Evolutionary conservation across 2,329 filamentous ascomycete genomes (phyloP), one percentile per base, ranked within the genome.

Genomic region (Metarhizium humberi): DNA sequence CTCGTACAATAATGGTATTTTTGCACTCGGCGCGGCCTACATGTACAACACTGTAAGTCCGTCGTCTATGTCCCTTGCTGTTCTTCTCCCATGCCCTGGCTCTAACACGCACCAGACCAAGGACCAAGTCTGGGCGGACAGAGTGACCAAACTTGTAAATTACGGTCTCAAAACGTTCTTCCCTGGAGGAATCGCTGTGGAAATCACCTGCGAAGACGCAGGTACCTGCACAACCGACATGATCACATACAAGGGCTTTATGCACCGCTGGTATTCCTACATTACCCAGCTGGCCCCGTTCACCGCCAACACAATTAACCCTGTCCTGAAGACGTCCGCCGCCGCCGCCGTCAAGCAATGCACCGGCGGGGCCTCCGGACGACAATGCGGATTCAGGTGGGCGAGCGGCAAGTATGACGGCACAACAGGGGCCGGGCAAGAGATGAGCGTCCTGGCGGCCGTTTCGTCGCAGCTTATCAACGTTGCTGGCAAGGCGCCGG

Each of bases 211-310:
- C 68, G 83, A 87, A 60, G 61, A 63, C 43, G 70, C 72, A 5
- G 63, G 62, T 36, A 78, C 72, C 4, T 88, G 85, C 70, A 81
- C 81, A 59, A 77, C 76, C 48, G 86, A 88, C 60, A 82, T 86
- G 69, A 71, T 78, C 56, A 78, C 79, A 4, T 86, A 84, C 74
- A 85, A 86, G 63, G 82, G 80, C 13, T 78, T 82, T 50, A 68
- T 86, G 25, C 73, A 78, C 40, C 75, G 78, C 25, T 83, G 79
- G 77, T 75, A 85, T 60, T 76, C 77, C 7, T 70, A 75, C 47
- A 74, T 77, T 3, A 74, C 76, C 3, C 72, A 80, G 57, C 61
- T 85, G 32, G 80, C 81, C 1, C 81, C 83, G 0, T 78, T 75
- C 49, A 80, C 77, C 1, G 67, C 70, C 29, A 66, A 72, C 2